Evolutionary conservation across 371 early-diverging fungal genomes (phyloP).

Genomic region (Dichotomocladium elegans): DNA sequence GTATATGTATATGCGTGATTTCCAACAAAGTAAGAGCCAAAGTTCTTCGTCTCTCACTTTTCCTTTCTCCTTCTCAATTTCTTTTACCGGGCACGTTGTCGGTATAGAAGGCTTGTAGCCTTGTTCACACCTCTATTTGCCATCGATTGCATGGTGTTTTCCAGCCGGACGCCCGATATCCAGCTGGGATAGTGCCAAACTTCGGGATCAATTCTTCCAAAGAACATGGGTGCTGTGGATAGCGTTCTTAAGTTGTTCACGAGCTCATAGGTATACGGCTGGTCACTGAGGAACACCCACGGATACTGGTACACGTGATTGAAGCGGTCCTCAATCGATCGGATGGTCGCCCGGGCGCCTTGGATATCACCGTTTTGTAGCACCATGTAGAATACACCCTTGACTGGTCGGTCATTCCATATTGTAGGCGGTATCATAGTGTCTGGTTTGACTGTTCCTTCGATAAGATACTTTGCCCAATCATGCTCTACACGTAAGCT

Average conservation of each 20-base stretch:
- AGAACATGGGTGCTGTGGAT: constrained; percentile 24
- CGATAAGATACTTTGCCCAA: too few species aligned
- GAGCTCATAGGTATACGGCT: constrained; percentile 31
- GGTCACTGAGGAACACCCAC: constrained; percentile 42
- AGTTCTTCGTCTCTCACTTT: too few species aligned
- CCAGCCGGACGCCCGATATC: constrained; percentile 26
- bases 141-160: constrained; percentile 15
- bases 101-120: constrained; percentile 17
- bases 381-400: constrained; percentile 37
- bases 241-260: constrained; percentile 21
- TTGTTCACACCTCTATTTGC: constrained; percentile 10
- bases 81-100: constrained; percentile 17
- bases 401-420: constrained; percentile 29
- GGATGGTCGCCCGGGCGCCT: constrained; percentile 27
- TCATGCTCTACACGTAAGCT: too few species aligned
- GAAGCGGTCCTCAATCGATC: constrained; percentile 44
- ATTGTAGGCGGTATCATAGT: too few species aligned
- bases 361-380: constrained; percentile 31
- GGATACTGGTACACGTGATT: constrained; percentile 44
- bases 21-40: neutral
- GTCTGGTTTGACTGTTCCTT: too few species aligned
- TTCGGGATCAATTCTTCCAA: constrained; percentile 36
- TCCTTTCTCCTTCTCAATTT: too few species aligned
- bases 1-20: neutral
- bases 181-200: constrained; percentile 44